Conservation (phyloP, 805 yeast species). For the Schwanniomyces yamadae region DNA sequence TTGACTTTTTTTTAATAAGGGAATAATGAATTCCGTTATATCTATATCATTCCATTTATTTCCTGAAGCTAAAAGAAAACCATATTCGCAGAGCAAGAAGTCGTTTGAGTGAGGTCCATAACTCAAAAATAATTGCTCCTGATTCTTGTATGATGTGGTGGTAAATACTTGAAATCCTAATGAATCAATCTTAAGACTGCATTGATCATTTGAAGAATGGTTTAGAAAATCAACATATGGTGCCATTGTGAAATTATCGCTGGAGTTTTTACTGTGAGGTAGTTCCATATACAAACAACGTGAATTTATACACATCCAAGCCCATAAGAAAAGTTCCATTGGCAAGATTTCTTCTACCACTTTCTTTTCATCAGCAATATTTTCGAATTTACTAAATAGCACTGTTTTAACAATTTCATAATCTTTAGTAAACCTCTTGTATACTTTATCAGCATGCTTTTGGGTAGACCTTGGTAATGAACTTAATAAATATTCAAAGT, state of each 20-base stretch:
- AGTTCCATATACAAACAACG: slow-evolving; percentile 82
- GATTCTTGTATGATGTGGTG: slow-evolving; percentile 23
- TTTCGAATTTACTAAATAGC: slow-evolving; percentile 13
- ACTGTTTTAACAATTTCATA: slow-evolving; percentile 32
- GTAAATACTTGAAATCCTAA: slow-evolving; percentile 54
- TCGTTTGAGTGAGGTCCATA: slow-evolving; percentile 91
- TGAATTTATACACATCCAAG: slow-evolving; percentile 88
- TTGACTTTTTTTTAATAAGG: slow-evolving; percentile 37
- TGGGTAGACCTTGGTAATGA: slow-evolving; percentile 46
- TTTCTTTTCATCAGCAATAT: neutral
- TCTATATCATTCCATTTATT: slow-evolving; percentile 76
- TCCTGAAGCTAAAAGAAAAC: slow-evolving; percentile 54
- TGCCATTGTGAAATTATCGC: slow-evolving; percentile 82
- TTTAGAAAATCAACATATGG: slow-evolving; percentile 89
- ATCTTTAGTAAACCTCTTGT: slow-evolving; percentile 45
- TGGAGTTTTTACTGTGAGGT: slow-evolving; percentile 48
- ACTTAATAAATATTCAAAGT: slow-evolving; percentile 25
- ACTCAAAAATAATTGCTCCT: slow-evolving; percentile 65
- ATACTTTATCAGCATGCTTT: slow-evolving; percentile 42
- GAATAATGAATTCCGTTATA: slow-evolving; percentile 44
- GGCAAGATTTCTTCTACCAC: slow-evolving; percentile 10
- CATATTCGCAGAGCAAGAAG: slow-evolving; percentile 82
- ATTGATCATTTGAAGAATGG: slow-evolving; percentile 58
- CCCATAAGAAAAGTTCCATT: slow-evolving; percentile 49
- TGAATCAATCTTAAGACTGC: slow-evolving; percentile 46